A percentile compares a stretch with the other conserved stretches of the same genome.
Conservation (phyloP, 1,139 yeast species). For the Eremothecium gossypii region DNA sequence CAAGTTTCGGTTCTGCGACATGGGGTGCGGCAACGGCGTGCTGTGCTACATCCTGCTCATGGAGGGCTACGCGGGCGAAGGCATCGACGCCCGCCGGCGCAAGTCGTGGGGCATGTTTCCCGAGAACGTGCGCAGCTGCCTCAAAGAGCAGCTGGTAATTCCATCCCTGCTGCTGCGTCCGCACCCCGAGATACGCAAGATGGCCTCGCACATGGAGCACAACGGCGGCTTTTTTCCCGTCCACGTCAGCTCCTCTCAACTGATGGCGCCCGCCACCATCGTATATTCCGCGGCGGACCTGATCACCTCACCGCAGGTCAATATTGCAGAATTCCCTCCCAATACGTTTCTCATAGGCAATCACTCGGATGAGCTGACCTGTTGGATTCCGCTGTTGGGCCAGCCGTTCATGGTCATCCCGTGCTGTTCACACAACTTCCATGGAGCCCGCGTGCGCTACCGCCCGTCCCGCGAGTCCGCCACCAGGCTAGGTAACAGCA, state of each 20-base stretch:
- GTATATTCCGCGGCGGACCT: slow-evolving; percentile 33
- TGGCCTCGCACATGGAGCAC: slow-evolving; percentile 46
- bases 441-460: slow-evolving; percentile 67
- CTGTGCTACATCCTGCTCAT: slow-evolving; percentile 61
- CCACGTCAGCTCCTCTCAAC: slow-evolving; percentile 31
- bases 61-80: slow-evolving; percentile 79
- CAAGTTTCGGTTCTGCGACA: slow-evolving; percentile 65
- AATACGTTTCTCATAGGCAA: slow-evolving; percentile 85
- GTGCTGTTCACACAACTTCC: slow-evolving; percentile 83
- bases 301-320: slow-evolving; percentile 49
- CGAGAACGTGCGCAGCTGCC: slow-evolving; percentile 41
- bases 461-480: slow-evolving; percentile 13
- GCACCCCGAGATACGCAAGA: slow-evolving; percentile 48
- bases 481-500: slow-evolving; percentile 38
- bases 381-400: slow-evolving; percentile 88
- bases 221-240: slow-evolving; percentile 55
- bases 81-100: slow-evolving; percentile 83
- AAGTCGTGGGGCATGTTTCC: slow-evolving; percentile 84
- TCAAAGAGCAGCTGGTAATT: slow-evolving; percentile 70
- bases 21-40: slow-evolving; percentile 95
- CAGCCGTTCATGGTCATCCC: slow-evolving; percentile 88
- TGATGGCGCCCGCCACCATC: slow-evolving; percentile 30
- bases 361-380: slow-evolving; percentile 90
- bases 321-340: slow-evolving; percentile 55
- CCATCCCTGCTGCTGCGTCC: slow-evolving; percentile 66